phyloP scores from a whole-genome alignment of 257 asterid genomes.

The Petunia axillaris region DNA sequence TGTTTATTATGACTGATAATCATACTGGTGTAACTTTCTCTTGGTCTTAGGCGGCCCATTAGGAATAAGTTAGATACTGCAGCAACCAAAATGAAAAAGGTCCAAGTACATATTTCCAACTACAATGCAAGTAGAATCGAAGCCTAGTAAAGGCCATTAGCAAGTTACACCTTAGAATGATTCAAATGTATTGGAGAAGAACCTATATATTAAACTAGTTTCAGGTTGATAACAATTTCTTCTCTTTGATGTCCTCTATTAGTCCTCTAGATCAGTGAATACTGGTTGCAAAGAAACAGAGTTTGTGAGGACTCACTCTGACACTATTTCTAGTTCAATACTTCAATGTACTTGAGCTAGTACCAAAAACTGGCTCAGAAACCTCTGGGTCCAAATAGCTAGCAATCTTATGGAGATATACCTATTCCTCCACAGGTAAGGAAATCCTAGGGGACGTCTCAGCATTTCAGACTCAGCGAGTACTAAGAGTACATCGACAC shows the following conservation, averaged over 20 bases:
- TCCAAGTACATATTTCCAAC: not conserved
- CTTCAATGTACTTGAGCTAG: not conserved
- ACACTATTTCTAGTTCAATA: not conserved
- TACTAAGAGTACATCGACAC: not conserved
- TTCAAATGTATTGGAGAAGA: constrained; percentile 1
- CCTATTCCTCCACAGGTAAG: not conserved
- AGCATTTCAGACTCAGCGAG: not conserved
- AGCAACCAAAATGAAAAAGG: not conserved
- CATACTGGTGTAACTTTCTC: not conserved
- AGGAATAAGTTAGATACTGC: not conserved
- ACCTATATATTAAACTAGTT: not conserved
- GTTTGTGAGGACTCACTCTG: not conserved
- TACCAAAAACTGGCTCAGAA: constrained; percentile 1
- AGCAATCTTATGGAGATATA: not conserved
- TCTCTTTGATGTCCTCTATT: not conserved
- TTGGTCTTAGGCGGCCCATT: not conserved
- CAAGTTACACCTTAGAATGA: not conserved
- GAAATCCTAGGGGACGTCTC: not conserved
- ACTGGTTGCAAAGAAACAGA: not conserved
- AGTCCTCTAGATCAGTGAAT: not conserved
- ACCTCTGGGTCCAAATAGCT: not conserved
- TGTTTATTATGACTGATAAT: not conserved
- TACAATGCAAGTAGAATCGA: not conserved
- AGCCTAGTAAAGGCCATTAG: not conserved
- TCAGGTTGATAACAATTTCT: not conserved